These are phyloP conservation scores for Cerrena zonata DNA, from an alignment of 1,284 basidiomycete species.

Conservation along the genomic window DNA sequence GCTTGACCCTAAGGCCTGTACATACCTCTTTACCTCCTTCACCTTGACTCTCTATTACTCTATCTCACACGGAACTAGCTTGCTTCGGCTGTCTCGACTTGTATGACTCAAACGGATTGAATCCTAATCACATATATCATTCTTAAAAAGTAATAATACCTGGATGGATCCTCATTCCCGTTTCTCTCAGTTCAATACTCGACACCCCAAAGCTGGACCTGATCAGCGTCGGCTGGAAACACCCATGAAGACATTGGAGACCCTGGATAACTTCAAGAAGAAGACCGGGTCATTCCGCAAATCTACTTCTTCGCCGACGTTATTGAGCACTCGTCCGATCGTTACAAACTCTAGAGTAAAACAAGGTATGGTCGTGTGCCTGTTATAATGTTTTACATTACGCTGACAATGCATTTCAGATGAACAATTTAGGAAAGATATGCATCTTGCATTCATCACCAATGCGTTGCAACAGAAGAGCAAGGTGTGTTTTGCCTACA, in stretches of 20 bases:
- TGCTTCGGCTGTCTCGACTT: too few relatives aligned
- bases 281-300: constrained; percentile 29
- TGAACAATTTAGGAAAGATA: constrained; percentile 70
- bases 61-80: too few relatives aligned
- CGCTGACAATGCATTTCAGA: constrained; percentile 27
- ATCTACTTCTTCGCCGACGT: constrained; percentile 27
- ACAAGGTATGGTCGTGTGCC: constrained; percentile 30
- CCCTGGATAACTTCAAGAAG: constrained; percentile 40
- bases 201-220: constrained; percentile 62
- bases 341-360: constrained; percentile 73
- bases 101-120: too few relatives aligned
- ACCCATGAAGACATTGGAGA: constrained; percentile 31
- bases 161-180: constrained; percentile 79
- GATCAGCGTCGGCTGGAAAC: constrained; percentile 41
- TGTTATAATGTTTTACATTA: too few relatives aligned
- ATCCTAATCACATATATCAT: too few relatives aligned
- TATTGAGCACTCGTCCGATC: constrained; percentile 48
- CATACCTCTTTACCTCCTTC: too few relatives aligned
- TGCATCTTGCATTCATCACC: constrained; percentile 80
- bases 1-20: too few relatives aligned
- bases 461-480: constrained; percentile 75
- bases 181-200: constrained; percentile 65
- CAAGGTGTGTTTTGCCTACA: constrained; percentile 41
- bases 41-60: too few relatives aligned
- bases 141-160: too few relatives aligned